Evolutionary conservation across 169 alveolate species (phyloP).

Genomic region (Perkinsus olseni): DNA sequence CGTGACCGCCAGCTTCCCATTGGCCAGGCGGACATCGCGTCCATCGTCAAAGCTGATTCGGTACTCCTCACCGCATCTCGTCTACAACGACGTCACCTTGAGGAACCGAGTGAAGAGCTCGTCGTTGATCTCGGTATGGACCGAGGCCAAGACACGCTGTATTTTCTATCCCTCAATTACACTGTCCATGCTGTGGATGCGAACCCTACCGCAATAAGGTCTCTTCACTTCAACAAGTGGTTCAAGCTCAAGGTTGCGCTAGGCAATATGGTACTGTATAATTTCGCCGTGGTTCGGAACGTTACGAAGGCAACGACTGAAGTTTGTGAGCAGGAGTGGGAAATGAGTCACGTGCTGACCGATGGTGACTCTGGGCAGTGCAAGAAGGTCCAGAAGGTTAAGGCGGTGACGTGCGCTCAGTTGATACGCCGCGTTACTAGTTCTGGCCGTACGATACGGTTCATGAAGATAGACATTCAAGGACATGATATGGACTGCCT

Average conservation of each 20-base stretch:
- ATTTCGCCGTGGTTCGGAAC: background rate
- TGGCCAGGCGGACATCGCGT: background rate
- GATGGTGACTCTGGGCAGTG: background rate
- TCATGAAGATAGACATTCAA: background rate
- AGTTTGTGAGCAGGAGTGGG: background rate
- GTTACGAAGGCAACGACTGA: background rate
- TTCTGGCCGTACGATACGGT: background rate
- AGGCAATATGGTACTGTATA: background rate
- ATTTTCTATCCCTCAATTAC: background rate
- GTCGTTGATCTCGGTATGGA: background rate
- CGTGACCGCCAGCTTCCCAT: background rate
- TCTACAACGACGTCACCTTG: background rate
- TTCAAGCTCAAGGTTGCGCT: background rate
- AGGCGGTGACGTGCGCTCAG: background rate
- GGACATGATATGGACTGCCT: background rate
- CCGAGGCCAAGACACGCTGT: background rate
- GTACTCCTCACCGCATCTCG: background rate
- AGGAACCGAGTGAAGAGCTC: background rate
- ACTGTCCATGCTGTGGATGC: background rate
- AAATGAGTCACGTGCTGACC: background rate
- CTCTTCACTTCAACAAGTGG: background rate
- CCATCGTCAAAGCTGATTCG: background rate
- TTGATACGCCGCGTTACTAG: background rate
- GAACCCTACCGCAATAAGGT: background rate
- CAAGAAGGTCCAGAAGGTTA: background rate